Percentiles rank a stretch among this genome's conserved stretches.
Conservation (phyloP, 371 early-diverging fungal species). For the Rhizomucor pusillus region DNA sequence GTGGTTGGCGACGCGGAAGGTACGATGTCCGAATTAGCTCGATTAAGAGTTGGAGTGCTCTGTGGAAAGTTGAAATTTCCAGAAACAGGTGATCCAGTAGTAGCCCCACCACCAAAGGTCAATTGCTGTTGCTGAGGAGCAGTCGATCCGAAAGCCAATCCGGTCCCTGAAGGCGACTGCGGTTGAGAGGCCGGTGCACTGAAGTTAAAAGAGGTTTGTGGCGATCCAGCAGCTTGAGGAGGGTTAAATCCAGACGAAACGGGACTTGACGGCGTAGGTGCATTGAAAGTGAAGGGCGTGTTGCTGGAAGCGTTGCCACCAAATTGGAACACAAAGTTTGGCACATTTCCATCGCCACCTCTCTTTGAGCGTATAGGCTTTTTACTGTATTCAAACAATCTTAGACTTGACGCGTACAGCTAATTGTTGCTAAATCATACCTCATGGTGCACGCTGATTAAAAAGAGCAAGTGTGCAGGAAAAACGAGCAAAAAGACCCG, state of each 20-base stretch:
- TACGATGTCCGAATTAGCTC: background rate
- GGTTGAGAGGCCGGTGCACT: no score
- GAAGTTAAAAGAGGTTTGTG: no score
- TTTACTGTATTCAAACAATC: background rate
- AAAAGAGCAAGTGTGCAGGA: background rate
- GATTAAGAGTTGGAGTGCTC: background rate
- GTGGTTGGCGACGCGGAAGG: background rate
- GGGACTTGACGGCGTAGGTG: background rate
- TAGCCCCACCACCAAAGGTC: background rate
- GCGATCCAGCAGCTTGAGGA: no score
- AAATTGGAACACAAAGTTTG: conserved; percentile 5
- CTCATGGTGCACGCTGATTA: no score
- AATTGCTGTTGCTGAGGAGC: no score
- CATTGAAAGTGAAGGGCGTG: background rate
- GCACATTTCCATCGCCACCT: conserved; percentile 3
- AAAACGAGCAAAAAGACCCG: no score
- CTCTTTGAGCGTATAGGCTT: conserved; percentile 4
- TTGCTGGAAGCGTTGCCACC: background rate
- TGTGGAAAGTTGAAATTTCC: background rate
- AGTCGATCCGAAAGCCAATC: no score
- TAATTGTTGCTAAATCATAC: no score
- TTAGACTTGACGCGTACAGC: no score
- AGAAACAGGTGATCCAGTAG: background rate
- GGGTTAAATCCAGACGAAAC: background rate
- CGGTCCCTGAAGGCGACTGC: no score